Conservation (phyloP, 306 rosid genomes). For the Vigna radiata region DNA sequence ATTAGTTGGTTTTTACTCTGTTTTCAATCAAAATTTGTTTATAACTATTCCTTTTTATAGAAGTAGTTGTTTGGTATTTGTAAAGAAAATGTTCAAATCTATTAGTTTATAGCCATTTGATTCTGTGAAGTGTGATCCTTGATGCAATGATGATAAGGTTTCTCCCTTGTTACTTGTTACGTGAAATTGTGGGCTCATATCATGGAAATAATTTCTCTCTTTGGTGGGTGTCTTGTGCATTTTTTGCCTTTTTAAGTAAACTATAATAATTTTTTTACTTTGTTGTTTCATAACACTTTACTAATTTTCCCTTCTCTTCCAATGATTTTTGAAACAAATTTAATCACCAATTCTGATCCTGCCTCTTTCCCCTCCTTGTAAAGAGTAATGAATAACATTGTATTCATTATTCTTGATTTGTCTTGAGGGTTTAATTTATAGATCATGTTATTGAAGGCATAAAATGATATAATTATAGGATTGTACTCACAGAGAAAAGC, state of each 20-base stretch:
- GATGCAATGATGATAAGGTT: neutral
- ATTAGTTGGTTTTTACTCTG: conserved; percentile 13
- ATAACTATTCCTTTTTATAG: neutral
- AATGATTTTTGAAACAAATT: conserved; percentile 12
- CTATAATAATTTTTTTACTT: conserved; percentile 21
- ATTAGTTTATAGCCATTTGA: conserved; percentile 5
- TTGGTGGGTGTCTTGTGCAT: neutral
- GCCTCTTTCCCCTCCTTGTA: neutral
- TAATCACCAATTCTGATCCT: neutral
- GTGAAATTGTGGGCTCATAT: neutral
- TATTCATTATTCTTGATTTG: neutral
- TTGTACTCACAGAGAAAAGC: neutral
- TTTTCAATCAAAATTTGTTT: conserved; percentile 24
- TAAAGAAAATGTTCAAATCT: conserved; percentile 12
- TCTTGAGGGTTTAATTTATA: neutral
- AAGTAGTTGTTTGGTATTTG: conserved; percentile 23
- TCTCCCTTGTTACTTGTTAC: neutral
- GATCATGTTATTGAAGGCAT: neutral
- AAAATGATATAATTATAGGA: conserved; percentile 10
- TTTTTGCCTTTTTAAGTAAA: neutral
- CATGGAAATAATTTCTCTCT: neutral
- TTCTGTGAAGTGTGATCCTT: conserved; percentile 11
- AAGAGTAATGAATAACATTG: neutral
- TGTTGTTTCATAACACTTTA: neutral
- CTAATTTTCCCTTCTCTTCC: neutral